Percentiles rank a stretch among this genome's conserved stretches.
phyloP scores from a whole-genome alignment of 208 protist genomes.

The Tritrichomonas musculus region DNA sequence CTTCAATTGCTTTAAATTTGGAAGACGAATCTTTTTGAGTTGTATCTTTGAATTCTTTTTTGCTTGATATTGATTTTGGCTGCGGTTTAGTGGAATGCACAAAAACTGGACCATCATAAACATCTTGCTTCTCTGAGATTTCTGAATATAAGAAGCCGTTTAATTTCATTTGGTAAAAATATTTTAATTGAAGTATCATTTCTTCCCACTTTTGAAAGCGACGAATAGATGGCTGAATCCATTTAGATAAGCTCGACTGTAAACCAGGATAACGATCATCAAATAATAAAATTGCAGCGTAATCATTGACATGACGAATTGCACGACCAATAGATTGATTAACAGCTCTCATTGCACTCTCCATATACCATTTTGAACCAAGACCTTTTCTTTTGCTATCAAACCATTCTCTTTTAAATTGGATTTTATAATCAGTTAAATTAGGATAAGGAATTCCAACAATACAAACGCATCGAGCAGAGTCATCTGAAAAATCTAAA shows the following conservation, averaged over 20 bases:
- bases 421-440: slow-evolving; percentile 7
- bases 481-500: slow-evolving; percentile 47
- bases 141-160: background rate
- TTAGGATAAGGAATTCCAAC: slow-evolving; percentile 41
- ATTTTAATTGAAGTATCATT: background rate
- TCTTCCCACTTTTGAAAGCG: background rate
- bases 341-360: slow-evolving; percentile 45
- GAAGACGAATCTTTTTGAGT: too few relatives aligned
- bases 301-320: slow-evolving; percentile 52
- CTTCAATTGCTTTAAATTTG: too few relatives aligned
- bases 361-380: slow-evolving; percentile 49
- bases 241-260: background rate
- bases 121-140: too few relatives aligned
- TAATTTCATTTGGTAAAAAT: background rate
- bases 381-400: background rate
- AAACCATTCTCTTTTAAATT: slow-evolving; percentile 39
- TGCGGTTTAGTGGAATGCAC: too few relatives aligned
- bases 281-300: slow-evolving; percentile 45
- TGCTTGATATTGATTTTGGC: too few relatives aligned
- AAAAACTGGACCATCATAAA: too few relatives aligned
- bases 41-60: too few relatives aligned
- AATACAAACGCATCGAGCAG: slow-evolving; percentile 30
- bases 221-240: slow-evolving; percentile 23
- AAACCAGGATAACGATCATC: slow-evolving; percentile 43
- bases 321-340: slow-evolving; percentile 54